Evolutionary conservation across 2,329 filamentous ascomycete species (phyloP), one percentile per base, ranked within the genome.

Genomic region (Monilinia fructicola): DNA sequence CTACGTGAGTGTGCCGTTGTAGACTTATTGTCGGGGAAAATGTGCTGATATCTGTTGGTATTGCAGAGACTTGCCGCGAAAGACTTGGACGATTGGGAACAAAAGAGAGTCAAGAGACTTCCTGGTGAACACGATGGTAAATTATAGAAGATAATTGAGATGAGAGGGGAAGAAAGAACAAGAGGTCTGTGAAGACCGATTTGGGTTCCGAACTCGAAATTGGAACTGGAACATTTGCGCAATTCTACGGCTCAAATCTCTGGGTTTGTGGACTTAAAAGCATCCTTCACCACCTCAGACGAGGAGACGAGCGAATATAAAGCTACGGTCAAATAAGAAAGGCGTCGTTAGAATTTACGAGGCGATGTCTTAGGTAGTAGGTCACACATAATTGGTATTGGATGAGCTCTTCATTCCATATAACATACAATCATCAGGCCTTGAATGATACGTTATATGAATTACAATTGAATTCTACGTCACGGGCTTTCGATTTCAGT

Each of bases 71-170:
- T 91, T 50, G 90, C 92, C 72, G 91, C 91, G 42, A 96, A 96
- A 78, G 95, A 98, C 76, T 80, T 98, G 69, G 94, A 99, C 75
- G 86, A 92, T 76, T 99, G 95, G 95, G 94, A 98, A 78, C 95
- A 98, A 80, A 96, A 95, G 79, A 87, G 96, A 64, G 93, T 98
- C 14, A 88, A 97, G 81, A 84, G 95, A 76, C 84, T 97, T 68
- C 88, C 91, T 26, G 95, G 95, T 71, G 96, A 99, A 78, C 90
- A 87, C 68, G 94, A 99, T 77, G 94, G 94, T 44, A 85, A 91
- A 61, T 77, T 97, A 71, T 90, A 78, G 35, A n/a, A 21, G 18
- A 26, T 28, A 26, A 42, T 11, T 28, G 54, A 35, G 4, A 21
- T 7, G 35, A 14, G 16, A 60, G n/a, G 31, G 21, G 28, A 14